Evolutionary conservation across 2,329 filamentous ascomycete genomes (phyloP).

Genomic region (Apiospora marii): DNA sequence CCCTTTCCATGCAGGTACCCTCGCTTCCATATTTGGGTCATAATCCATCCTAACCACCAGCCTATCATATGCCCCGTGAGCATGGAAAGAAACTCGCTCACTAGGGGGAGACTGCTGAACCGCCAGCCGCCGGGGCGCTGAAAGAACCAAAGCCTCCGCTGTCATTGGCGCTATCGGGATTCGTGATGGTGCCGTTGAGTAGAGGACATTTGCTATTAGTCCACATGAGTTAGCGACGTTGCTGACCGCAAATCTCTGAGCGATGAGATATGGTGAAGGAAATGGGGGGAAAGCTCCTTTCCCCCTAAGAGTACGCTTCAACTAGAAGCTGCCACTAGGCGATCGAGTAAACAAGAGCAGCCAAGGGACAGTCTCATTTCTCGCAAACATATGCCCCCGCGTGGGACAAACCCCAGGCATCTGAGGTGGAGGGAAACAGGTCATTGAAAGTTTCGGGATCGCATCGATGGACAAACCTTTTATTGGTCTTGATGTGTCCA

Average conservation of each 20-base stretch:
- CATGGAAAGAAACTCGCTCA: not conserved
- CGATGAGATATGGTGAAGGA: not conserved
- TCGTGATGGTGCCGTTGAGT: constrained; percentile 82
- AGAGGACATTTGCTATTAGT: constrained; percentile 71
- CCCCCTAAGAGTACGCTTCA: not conserved
- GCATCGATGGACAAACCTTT: constrained; percentile 73
- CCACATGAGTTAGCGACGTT: constrained; percentile 33
- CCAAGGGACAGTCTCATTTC: constrained; percentile 18
- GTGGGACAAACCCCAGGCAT: constrained; percentile 30
- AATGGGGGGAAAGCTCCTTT: not conserved
- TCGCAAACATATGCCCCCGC: not conserved
- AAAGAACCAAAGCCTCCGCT: constrained; percentile 67
- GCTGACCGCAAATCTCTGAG: constrained; percentile 31
- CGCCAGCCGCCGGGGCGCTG: constrained; percentile 45
- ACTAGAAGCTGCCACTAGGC: constrained; percentile 23
- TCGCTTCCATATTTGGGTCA: constrained; percentile 13
- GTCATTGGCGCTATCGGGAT: constrained; percentile 61
- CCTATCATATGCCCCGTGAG: not conserved
- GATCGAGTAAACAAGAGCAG: not conserved
- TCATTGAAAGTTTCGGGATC: constrained; percentile 32
- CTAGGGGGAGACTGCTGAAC: constrained; percentile 4
- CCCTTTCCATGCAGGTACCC: constrained; percentile 20
- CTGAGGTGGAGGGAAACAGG: constrained; percentile 23
- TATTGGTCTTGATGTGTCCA: constrained; percentile 98
- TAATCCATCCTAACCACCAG: not conserved